These are phyloP conservation scores for Zygnema cylindricum DNA, from an alignment of 139 green algal species.

Conservation along the genomic window DNA sequence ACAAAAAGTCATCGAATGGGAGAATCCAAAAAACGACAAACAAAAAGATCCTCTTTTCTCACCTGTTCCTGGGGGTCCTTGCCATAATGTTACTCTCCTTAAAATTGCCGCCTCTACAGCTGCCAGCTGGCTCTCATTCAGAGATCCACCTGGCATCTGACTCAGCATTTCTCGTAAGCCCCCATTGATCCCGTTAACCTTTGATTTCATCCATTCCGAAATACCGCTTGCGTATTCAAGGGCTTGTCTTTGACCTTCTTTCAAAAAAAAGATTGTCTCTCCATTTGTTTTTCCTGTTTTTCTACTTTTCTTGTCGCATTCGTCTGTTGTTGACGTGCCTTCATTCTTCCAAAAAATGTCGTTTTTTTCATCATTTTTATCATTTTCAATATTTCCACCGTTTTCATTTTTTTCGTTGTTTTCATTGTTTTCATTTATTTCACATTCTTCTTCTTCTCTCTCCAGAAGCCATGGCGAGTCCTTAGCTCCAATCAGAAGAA, in stretches of 20 bases:
- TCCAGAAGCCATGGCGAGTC: too few relatives aligned
- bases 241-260: background rate
- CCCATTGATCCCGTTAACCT: too few relatives aligned
- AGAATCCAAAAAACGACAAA: too few relatives aligned
- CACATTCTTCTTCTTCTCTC: background rate
- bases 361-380: too few relatives aligned
- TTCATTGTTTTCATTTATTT: background rate
- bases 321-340: background rate
- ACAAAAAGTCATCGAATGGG: too few relatives aligned
- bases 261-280: background rate
- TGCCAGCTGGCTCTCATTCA: slow-evolving; percentile 61
- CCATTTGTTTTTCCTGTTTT: background rate
- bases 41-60: too few relatives aligned
- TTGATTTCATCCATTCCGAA: slow-evolving; percentile 1
- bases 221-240: background rate
- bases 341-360: background rate
- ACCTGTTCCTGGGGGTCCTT: slow-evolving; percentile 63
- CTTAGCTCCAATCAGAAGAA: background rate
- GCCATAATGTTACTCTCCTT: slow-evolving; percentile 60
- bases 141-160: background rate
- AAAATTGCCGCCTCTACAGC: slow-evolving; percentile 57
- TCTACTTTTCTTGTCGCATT: too few relatives aligned
- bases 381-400: too few relatives aligned
- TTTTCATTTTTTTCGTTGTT: background rate
- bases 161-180: background rate